Conservation (phyloP, 192 early-diverging fungal species). For the Coemansia sp. region DNA sequence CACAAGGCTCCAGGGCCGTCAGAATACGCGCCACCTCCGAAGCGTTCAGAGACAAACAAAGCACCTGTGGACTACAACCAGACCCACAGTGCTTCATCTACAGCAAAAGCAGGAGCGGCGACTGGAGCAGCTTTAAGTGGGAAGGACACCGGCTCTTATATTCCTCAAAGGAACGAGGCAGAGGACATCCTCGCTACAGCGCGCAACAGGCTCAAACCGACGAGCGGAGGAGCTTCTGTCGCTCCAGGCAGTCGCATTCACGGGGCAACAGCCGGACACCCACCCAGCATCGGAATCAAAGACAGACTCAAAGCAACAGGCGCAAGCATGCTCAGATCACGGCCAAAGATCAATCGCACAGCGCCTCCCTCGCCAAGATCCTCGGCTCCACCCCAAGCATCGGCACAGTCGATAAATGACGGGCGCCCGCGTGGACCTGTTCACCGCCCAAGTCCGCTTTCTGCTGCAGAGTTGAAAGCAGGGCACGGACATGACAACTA, state of each 20-base stretch:
- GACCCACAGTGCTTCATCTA: not conserved
- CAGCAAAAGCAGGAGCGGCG: constrained; percentile 7
- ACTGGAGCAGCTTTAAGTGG: constrained; percentile 7
- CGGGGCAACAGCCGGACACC: constrained; percentile 1
- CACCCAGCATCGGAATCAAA: constrained; percentile 33
- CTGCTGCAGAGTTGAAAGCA: constrained; percentile 17
- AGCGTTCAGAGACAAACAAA: constrained; percentile 7
- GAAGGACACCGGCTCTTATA: not conserved
- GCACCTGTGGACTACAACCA: not conserved
- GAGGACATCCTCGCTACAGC: constrained; percentile 36
- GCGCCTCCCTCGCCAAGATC: constrained; percentile 2
- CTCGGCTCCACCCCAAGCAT: not conserved
- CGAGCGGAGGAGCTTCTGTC: constrained; percentile 1
- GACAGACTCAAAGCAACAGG: constrained; percentile 48
- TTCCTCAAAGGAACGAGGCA: constrained; percentile 17
- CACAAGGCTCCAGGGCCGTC: not conserved
- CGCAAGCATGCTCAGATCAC: constrained; percentile 39
- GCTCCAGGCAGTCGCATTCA: constrained; percentile 1
- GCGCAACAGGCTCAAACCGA: constrained; percentile 33
- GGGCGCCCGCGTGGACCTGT: constrained; percentile 22
- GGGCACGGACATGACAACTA: constrained; percentile 6
- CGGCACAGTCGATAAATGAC: not conserved
- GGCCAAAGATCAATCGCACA: constrained; percentile 39
- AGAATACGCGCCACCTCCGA: not conserved
- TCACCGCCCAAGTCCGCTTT: constrained; percentile 33